These are phyloP conservation scores for Apophysomyces elegans DNA, from an alignment of 371 early-diverging fungal genomes.

Conservation along the genomic window DNA sequence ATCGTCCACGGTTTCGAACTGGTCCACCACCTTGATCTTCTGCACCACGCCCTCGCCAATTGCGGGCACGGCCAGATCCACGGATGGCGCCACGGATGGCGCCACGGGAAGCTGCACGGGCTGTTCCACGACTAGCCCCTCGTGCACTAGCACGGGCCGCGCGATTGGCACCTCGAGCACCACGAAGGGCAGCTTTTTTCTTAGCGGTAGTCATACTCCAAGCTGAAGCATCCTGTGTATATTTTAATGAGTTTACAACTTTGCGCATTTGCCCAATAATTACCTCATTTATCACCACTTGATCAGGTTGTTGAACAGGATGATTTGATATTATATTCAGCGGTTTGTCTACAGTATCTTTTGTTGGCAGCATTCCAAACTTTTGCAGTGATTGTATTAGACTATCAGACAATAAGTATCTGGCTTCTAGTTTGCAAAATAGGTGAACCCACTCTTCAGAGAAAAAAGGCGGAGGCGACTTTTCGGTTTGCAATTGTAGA, in stretches of 20 bases:
- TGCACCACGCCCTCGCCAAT: slow-evolving; percentile 1
- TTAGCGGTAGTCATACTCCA: neutral
- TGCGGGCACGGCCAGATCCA: neutral
- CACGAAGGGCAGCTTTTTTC: neutral
- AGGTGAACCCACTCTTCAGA: neutral
- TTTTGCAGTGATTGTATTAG: slow-evolving; percentile 6
- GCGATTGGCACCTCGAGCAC: neutral
- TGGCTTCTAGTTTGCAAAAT: neutral
- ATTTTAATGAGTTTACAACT: neutral
- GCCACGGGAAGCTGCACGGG: neutral
- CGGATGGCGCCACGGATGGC: neutral
- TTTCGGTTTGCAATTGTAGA: neutral
- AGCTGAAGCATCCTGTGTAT: neutral
- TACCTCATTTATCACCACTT: slow-evolving; percentile 8
- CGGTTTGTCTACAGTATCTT: neutral
- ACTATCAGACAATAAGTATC: neutral
- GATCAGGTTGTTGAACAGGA: neutral
- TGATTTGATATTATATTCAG: neutral
- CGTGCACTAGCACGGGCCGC: neutral
- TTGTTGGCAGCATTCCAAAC: neutral
- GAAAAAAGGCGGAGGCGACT: neutral
- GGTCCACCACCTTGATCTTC: slow-evolving; percentile 1
- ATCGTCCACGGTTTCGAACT: neutral
- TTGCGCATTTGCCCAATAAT: neutral
- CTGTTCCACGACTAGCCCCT: neutral